A percentile compares a stretch with the other conserved stretches of the same genome.
Conservation (phyloP, 805 yeast species). For the Candida taoyuanica region DNA sequence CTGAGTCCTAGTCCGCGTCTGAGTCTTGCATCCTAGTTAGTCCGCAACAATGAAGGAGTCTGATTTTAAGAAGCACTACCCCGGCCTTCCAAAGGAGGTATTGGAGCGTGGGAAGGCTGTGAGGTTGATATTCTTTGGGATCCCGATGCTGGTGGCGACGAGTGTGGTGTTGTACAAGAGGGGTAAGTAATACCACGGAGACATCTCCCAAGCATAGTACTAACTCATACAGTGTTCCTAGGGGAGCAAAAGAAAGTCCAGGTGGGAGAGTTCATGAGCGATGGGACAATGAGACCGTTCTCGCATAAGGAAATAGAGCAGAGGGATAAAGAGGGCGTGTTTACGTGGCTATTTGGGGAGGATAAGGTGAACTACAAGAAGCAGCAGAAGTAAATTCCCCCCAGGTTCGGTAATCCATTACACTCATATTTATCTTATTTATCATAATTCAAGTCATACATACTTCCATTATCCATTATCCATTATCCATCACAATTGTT, state of each 20-base stretch:
- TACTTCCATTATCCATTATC: too few species aligned
- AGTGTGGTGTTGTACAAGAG: conserved; percentile 20
- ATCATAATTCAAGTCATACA: too few species aligned
- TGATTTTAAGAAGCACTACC: conserved; percentile 20
- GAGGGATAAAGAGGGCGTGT: conserved; percentile 18
- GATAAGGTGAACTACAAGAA: conserved; percentile 23
- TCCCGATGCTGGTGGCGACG: conserved; percentile 21
- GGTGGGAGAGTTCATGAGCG: conserved; percentile 23
- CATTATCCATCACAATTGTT: too few species aligned
- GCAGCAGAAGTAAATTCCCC: conserved; percentile 5
- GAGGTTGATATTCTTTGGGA: conserved; percentile 21
- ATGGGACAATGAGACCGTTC: conserved; percentile 23
- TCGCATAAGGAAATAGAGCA: conserved; percentile 20
- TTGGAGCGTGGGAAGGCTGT: conserved; percentile 23
- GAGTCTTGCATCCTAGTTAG: too few species aligned
- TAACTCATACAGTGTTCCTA: conserved; percentile 11
- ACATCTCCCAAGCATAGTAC: neutral
- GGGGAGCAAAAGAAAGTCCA: conserved; percentile 24
- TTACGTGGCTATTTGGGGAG: conserved; percentile 21
- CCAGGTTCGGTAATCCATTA: too few species aligned
- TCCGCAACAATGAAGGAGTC: conserved; percentile 21
- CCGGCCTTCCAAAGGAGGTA: conserved; percentile 21
- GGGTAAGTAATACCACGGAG: conserved; percentile 9
- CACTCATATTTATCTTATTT: neutral
- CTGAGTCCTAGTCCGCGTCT: too few species aligned